Base-by-base conservation (phyloP, 768 basidiomycete species). In the Amanita thiersii region DNA sequence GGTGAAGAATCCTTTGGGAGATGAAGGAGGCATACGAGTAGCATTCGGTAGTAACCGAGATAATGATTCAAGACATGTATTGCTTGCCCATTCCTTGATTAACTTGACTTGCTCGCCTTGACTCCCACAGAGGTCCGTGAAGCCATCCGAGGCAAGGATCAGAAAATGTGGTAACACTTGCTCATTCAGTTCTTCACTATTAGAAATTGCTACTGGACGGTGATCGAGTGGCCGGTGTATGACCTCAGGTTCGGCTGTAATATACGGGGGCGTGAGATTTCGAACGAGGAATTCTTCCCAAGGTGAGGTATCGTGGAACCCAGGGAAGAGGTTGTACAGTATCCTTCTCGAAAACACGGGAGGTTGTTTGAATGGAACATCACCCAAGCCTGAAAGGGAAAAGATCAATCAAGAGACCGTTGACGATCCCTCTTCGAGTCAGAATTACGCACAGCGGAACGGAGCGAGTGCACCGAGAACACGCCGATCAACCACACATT, bases 381-480 rank as follows among this genome's bases (percentile, higher is more conserved):
- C 81, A 15, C 81, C 81, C 39, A 83, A 66, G 56, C 79, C 80
- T 82, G 53, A 15, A 39, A 34, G n/a, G 36, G 40, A 20, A 7
- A 15, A 9, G 9, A 17, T 23, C 20, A n/a, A 44, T 12, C 34
- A 10, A 39, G 17, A 23, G 20, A 36, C 14, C 25, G 19, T 23
- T 20, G 26, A 17, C 11, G 38, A 7, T 18, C 23, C n/a, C 15
- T 15, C 9, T 19, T 10, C 30, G 6, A 12, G 23, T 18, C 9
- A 20, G 47, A 28, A 40, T 39, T 36, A 70, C 77, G 52, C 54
- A 86, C 85, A 81, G 60, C 86, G 72, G 51, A 80, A 82, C 39
- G 84, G 83, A 3, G 84, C 81, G 20, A 88, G 73, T 43, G 81
- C 82, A 42, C 86, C 86, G 39, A 87, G 75, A 37, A 87, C 77